phyloP scores from a whole-genome alignment of 179 eudicot species.

The Silene vulgaris region DNA sequence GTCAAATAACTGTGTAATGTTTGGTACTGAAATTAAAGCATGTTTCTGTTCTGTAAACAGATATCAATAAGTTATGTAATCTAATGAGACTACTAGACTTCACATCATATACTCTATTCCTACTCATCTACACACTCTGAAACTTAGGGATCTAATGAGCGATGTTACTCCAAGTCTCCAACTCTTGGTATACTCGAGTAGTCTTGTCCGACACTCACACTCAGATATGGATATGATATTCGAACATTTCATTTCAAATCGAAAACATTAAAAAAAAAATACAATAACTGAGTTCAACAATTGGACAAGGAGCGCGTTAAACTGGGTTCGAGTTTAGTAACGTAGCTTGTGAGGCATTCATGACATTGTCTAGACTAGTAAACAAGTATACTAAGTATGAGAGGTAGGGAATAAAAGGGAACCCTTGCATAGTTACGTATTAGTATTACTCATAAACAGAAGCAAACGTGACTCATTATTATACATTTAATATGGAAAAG shows the following conservation, averaged over 20 bases:
- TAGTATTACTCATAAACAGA: neutral
- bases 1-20: neutral
- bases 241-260: neutral
- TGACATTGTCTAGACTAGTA: too few species aligned
- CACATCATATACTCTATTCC: neutral
- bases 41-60: neutral
- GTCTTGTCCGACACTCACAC: neutral
- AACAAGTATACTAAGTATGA: neutral
- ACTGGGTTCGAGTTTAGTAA: neutral
- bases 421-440: neutral
- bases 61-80: slow-evolving; percentile 5
- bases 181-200: neutral
- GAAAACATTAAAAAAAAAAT: neutral
- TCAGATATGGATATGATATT: neutral
- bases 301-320: too few species aligned
- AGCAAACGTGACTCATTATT: neutral
- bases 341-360: neutral
- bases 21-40: neutral
- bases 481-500: neutral
- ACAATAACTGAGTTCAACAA: too few species aligned
- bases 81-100: slow-evolving; percentile 1
- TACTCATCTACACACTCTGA: neutral
- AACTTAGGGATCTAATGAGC: neutral
- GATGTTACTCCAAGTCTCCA: too few species aligned
- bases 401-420: neutral